Evolutionary conservation across 2,329 filamentous ascomycete genomes (phyloP).

Genomic region (Diaporthe sp.): DNA sequence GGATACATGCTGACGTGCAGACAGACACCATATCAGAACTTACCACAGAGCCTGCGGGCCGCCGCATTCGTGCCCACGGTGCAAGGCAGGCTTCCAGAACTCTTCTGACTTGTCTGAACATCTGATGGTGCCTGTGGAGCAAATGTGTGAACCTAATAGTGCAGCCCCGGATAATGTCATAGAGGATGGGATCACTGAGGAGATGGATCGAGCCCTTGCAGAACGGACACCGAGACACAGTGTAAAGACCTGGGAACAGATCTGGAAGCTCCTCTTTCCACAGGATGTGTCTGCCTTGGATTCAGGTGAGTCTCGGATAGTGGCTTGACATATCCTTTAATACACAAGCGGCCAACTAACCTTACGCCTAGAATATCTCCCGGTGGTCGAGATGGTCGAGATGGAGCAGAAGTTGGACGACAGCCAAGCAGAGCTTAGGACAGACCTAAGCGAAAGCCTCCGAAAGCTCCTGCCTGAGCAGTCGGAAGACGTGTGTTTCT

Average conservation of each 20-base stretch:
- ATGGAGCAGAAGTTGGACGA: slow-evolving; percentile 40
- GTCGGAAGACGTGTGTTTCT: slow-evolving; percentile 32
- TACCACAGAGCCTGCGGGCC: slow-evolving; percentile 27
- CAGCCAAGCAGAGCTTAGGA: slow-evolving; percentile 38
- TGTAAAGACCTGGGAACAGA: slow-evolving; percentile 33
- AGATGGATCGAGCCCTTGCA: slow-evolving; percentile 32
- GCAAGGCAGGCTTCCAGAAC: slow-evolving; percentile 32
- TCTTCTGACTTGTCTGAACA: slow-evolving; percentile 32
- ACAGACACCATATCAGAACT: slow-evolving; percentile 34
- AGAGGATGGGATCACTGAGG: slow-evolving; percentile 38
- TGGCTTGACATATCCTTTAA: not conserved
- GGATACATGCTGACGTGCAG: not conserved
- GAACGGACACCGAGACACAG: slow-evolving; percentile 18
- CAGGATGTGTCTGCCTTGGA: slow-evolving; percentile 35
- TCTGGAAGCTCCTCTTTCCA: slow-evolving; percentile 39
- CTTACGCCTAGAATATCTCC: slow-evolving; percentile 29
- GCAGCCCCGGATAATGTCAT: not conserved
- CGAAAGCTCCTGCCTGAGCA: slow-evolving; percentile 38
- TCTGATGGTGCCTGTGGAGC: slow-evolving; percentile 36
- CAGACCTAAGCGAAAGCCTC: slow-evolving; percentile 37
- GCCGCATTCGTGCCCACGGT: slow-evolving; percentile 36
- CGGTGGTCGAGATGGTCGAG: slow-evolving; percentile 39
- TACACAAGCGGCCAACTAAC: not conserved
- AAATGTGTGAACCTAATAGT: slow-evolving; percentile 36
- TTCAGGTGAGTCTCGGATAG: slow-evolving; percentile 17